Evolutionary conservation across 192 early-diverging fungal genomes (phyloP), one percentile per base, ranked within the genome.

Genomic region (Podila minutissima): DNA sequence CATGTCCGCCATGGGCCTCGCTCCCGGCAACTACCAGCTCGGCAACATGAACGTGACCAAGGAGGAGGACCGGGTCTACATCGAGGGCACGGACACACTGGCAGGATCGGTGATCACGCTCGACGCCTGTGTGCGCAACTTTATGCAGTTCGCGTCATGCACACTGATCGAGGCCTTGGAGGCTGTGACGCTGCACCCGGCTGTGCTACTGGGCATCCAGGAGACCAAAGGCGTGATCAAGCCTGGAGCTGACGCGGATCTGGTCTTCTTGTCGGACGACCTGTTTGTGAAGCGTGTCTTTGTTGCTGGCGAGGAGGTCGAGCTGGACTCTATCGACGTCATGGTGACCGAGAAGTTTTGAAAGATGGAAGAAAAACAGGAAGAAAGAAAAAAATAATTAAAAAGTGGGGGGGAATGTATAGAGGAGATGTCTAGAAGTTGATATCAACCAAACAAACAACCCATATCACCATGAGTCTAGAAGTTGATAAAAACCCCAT

Each of bases 151-250:
- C 73, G 94, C 94, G 13, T 90, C 89, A 2, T 94, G 93, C 48
- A 88, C 89, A 15, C 65, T 91, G 28, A 89, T 94, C 28, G 93
- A 96, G 74, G 94, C 93, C 6, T 83, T 96, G 48, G 93, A 95
- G 60, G 91, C 92, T 24, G 94, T 93, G 5, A 95, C 94, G 0
- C 64, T 95, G 38, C 91, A 93, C 63, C 93, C 94, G 3, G 94
- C 94, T 3, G 87, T 89, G 67, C 74, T 90, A 58, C 83, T 96
- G 24, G 94, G 94, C 11, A 93, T 96, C 46, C 74, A 89, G 22
- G 71, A 91, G 66, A 74, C 83, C 29, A 96, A 94, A 79, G 94
- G 94, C 35, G 91, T 90, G 13, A 83, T 95, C 65, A 84, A 85
- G 51, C 75, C 86, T 32, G 92, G 92, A 49, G 92, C 91, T 6